Evolutionary conservation across 306 rosid genomes (phyloP), one percentile per base, ranked within the genome.

Genomic region (Rosa chinensis): DNA sequence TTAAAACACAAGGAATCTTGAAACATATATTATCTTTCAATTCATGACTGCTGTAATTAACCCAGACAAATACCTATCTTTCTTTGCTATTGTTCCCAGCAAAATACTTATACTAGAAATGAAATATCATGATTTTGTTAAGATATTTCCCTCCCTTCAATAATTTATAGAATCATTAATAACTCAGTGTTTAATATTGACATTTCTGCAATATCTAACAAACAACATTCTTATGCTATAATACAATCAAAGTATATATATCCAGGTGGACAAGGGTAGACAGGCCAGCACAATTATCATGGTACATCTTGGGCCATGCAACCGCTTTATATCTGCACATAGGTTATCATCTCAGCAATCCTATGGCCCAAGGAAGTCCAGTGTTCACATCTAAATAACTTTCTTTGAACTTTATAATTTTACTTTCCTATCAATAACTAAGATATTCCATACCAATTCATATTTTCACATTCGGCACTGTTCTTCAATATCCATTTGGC

Each of bases 391-490:
- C n/a, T 47, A 32, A 7, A 5, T 17, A 42, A 62, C 32, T 18
- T 37, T 59, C 42, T 77, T 67, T 42, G 6, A 16, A 62, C 14
- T 62, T 62, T 49, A 50, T 28, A 32, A 43, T 32, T 53, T 14
- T 18, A 39, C 21, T 4, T 39, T 68, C 44, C 37, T 50, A 12
- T 42, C 6, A 17, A 17, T 40, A 39, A 63, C 45, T 21, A 55
- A 47, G 7, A 8, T 74, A 62, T 74, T 43, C 21, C 78, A 17
- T 86, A 88, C 97, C 99, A 95, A 77, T 95, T 92, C 97, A 91
- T 95, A 80, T 92, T 95, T 88, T 95, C 98, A 76, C 97, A 92
- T 87, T 92, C 98, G 5, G 98, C 97, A 85, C 94, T 95, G 82
- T 92, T 95, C 92, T 95, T 95, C 91, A 91, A 71, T 78, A 95